phyloP scores from a whole-genome alignment of 1,284 basidiomycete genomes.

The Coniferiporia sulphurascens region DNA sequence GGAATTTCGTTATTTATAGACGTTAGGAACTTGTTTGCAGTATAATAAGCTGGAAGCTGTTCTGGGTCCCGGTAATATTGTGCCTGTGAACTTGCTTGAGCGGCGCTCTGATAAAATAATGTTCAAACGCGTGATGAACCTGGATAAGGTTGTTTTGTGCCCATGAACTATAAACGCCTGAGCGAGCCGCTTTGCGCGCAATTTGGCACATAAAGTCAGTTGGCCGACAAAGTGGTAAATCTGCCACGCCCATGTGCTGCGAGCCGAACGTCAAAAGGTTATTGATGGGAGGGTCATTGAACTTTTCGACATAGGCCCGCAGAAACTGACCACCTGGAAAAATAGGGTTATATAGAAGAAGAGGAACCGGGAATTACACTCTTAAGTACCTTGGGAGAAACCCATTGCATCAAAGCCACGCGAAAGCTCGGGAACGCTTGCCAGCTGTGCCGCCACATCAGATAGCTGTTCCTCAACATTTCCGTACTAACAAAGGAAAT shows the following conservation, averaged over 20 bases:
- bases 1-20: conserved; percentile 72
- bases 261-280: conserved; percentile 90
- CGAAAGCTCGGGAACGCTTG: conserved; percentile 61
- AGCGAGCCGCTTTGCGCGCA: conserved; percentile 66
- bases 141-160: conserved; percentile 81
- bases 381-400: conserved; percentile 78
- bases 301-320: conserved; percentile 83
- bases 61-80: conserved; percentile 91
- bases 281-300: conserved; percentile 70
- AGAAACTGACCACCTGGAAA: conserved; percentile 76
- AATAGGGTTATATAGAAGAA: conserved; percentile 20
- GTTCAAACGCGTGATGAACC: conserved; percentile 33
- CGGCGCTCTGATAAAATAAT: neutral
- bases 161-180: conserved; percentile 79
- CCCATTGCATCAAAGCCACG: conserved; percentile 88
- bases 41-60: conserved; percentile 68
- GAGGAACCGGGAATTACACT: neutral
- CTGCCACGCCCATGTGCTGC: conserved; percentile 82
- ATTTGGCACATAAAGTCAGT: conserved; percentile 75
- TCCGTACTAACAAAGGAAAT: conserved; percentile 56
- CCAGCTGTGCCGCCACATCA: conserved; percentile 64
- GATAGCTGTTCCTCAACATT: conserved; percentile 72
- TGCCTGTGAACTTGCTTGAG: conserved; percentile 44
- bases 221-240: conserved; percentile 68
- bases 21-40: conserved; percentile 65